Conservation (phyloP, 2,329 filamentous ascomycete genomes). For the Penicillium digitatum region DNA sequence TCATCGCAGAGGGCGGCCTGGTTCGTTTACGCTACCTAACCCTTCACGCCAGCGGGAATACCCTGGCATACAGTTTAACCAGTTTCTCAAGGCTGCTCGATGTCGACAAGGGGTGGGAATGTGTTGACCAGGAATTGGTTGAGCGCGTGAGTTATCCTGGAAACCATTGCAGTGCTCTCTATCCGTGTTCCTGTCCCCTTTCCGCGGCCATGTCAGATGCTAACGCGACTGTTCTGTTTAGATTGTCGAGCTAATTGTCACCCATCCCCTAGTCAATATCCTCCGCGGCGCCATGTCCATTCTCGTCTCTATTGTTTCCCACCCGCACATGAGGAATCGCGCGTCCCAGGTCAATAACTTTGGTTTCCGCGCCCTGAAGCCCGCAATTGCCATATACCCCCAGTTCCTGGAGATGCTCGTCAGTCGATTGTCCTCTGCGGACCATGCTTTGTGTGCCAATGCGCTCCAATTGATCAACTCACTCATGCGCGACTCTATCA, state of each 20-base stretch:
- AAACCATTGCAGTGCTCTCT: neutral
- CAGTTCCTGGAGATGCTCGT: slow-evolving; percentile 95
- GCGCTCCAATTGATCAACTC: slow-evolving; percentile 93
- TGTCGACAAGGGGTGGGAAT: slow-evolving; percentile 96
- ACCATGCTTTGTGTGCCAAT: slow-evolving; percentile 93
- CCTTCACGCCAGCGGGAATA: slow-evolving; percentile 83
- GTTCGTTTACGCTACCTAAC: slow-evolving; percentile 76
- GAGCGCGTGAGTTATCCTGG: slow-evolving; percentile 51
- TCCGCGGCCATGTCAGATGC: neutral
- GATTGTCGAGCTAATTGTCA: slow-evolving; percentile 89
- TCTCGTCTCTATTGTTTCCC: slow-evolving; percentile 84
- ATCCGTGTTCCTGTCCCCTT: neutral
- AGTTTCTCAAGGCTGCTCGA: slow-evolving; percentile 83
- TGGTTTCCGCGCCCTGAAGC: slow-evolving; percentile 87
- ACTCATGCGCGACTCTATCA: slow-evolving; percentile 85
- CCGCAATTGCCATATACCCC: slow-evolving; percentile 83
- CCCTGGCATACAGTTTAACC: slow-evolving; percentile 88
- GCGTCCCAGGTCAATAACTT: slow-evolving; percentile 60
- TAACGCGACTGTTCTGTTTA: slow-evolving; percentile 29
- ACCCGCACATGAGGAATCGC: slow-evolving; percentile 62
- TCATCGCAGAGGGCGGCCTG: slow-evolving; percentile 85
- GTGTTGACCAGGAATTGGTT: slow-evolving; percentile 51
- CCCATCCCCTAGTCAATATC: slow-evolving; percentile 94
- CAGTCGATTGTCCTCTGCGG: slow-evolving; percentile 83
- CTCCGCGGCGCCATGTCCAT: slow-evolving; percentile 95